Percentiles rank a stretch among this genome's conserved stretches.
Conservation (phyloP, 768 basidiomycete genomes). For the Auricularia sp. region DNA sequence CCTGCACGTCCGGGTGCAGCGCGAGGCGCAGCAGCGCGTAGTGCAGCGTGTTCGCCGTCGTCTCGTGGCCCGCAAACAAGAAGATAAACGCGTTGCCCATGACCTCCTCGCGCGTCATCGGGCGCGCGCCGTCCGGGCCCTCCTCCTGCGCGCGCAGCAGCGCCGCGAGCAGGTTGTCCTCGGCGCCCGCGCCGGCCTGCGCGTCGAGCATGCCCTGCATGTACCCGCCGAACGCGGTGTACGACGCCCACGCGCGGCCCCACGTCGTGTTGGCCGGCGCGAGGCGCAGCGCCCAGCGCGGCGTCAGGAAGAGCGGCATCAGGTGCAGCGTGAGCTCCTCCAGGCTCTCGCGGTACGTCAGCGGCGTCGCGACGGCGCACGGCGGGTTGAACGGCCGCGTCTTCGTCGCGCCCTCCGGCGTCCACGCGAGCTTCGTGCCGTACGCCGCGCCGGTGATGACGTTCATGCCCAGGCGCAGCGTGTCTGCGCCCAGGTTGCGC, state of each 20-base stretch:
- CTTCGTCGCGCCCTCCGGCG: not conserved
- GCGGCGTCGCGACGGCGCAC: not conserved
- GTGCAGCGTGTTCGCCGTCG: slow-evolving; percentile 7
- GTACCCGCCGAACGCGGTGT: slow-evolving; percentile 4
- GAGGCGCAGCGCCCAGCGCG: slow-evolving; percentile 3
- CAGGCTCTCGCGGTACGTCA: slow-evolving; percentile 3
- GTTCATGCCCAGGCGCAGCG: slow-evolving; percentile 4
- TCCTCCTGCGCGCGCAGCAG: not conserved
- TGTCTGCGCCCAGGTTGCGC: slow-evolving; percentile 2
- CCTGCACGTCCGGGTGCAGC: slow-evolving; percentile 8
- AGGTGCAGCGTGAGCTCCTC: slow-evolving; percentile 6
- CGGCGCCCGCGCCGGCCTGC: not conserved
- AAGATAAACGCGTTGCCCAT: slow-evolving; percentile 9
- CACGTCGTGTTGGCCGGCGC: not conserved
- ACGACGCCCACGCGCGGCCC: slow-evolving; percentile 5
- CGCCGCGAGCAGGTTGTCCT: not conserved
- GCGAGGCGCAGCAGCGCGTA: slow-evolving; percentile 6
- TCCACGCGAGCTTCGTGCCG: slow-evolving; percentile 1
- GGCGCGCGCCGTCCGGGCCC: not conserved
- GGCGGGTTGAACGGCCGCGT: not conserved
- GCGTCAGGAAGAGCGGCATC: slow-evolving; percentile 6
- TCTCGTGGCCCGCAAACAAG: slow-evolving; percentile 9
- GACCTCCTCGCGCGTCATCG: not conserved
- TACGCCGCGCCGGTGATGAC: slow-evolving; percentile 5
- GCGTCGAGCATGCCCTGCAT: slow-evolving; percentile 6